These are phyloP conservation scores for Acrocalymma vagum DNA, from an alignment of 2,329 filamentous ascomycete species.

Conservation along the genomic window DNA sequence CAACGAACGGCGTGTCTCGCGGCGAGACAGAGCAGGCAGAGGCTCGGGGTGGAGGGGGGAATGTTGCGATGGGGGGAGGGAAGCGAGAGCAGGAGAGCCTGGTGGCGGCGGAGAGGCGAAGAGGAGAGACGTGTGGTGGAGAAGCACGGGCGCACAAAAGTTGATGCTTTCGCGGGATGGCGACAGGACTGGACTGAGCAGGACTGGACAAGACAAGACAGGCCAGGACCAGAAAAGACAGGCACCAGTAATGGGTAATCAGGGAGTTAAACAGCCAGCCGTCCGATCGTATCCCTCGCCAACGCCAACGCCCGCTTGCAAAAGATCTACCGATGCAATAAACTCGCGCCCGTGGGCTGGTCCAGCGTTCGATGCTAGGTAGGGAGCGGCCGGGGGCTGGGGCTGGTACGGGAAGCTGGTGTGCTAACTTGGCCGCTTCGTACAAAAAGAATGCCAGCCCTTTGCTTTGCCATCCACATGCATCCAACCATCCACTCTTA, in stretches of 20 bases:
- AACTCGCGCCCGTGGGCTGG: slow-evolving; percentile 8
- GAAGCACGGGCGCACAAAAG: slow-evolving; percentile 26
- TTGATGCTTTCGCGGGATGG: slow-evolving; percentile 20
- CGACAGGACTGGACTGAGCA: too few species aligned
- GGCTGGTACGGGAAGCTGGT: background rate
- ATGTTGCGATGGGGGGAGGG: slow-evolving; percentile 5
- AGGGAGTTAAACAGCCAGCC: too few species aligned
- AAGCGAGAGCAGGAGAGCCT: slow-evolving; percentile 6
- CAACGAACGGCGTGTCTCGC: background rate
- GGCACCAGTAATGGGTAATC: too few species aligned
- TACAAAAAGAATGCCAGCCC: too few species aligned
- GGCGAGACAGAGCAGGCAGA: slow-evolving; percentile 1
- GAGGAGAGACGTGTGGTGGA: slow-evolving; percentile 6
- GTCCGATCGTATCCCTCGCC: slow-evolving; percentile 12
- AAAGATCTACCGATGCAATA: slow-evolving; percentile 31
- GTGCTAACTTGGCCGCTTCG: too few species aligned
- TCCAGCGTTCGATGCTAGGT: background rate
- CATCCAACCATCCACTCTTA: too few species aligned
- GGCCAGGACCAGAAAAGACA: too few species aligned
- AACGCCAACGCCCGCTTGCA: slow-evolving; percentile 17
- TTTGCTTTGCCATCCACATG: too few species aligned
- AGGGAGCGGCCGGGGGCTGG: background rate
- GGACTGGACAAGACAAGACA: too few species aligned
- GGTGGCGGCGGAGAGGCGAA: slow-evolving; percentile 7
- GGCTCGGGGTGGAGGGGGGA: slow-evolving; percentile 3